Evolutionary conservation across 371 early-diverging fungal genomes (phyloP).

Genomic region (Mitosporidium daphniae): DNA sequence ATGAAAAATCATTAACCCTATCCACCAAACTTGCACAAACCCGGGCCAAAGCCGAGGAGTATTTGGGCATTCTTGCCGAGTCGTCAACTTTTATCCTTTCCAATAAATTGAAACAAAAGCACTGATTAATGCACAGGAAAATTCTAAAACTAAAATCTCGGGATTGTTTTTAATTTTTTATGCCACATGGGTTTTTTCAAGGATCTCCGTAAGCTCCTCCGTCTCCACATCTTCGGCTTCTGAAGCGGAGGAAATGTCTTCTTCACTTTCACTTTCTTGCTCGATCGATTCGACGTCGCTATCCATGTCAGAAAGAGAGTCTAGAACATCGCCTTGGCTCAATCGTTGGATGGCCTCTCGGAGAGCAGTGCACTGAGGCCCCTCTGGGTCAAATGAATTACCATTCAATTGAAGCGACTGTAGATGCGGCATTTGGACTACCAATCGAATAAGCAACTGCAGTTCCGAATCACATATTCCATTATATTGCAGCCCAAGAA

Average conservation of each 20-base stretch:
- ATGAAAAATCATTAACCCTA: too few relatives aligned
- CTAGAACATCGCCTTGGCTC: slow-evolving; percentile 23
- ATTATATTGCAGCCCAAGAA: slow-evolving; percentile 36
- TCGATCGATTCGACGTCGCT: slow-evolving; percentile 24
- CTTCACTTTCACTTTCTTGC: slow-evolving; percentile 22
- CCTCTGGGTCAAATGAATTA: slow-evolving; percentile 40
- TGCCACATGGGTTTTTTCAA: too few relatives aligned
- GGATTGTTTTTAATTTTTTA: too few relatives aligned
- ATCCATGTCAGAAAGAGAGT: slow-evolving; percentile 72
- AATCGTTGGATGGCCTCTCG: slow-evolving; percentile 18
- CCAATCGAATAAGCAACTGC: slow-evolving; percentile 16
- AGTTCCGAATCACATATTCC: slow-evolving; percentile 41
- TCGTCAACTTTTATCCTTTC: too few relatives aligned
- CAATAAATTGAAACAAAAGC: too few relatives aligned
- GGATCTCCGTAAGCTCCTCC: too few relatives aligned
- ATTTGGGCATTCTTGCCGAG: too few relatives aligned
- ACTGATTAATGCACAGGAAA: too few relatives aligned
- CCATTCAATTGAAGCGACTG: slow-evolving; percentile 44
- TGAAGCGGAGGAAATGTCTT: slow-evolving; percentile 7
- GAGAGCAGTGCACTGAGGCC: slow-evolving; percentile 21
- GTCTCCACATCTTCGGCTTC: neutral
- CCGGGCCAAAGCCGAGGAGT: too few relatives aligned
- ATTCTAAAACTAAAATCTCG: too few relatives aligned
- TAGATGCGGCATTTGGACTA: slow-evolving; percentile 15
- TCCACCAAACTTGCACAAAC: too few relatives aligned